Conservation (phyloP, 495 filamentous ascomycete species). For the Haplographium delicatum region DNA sequence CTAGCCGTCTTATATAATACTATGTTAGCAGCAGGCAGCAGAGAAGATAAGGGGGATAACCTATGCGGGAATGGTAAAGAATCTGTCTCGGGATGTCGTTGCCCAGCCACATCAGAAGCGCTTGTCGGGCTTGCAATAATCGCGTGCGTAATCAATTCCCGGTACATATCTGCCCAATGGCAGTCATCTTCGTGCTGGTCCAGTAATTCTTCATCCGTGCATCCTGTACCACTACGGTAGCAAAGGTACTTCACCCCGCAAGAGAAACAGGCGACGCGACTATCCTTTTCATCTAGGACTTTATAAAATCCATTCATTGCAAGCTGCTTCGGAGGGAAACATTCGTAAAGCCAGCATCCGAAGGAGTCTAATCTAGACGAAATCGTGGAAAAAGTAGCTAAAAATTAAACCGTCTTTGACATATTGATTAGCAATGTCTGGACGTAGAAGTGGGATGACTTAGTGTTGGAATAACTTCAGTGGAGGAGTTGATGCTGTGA, state of each 20-base stretch:
- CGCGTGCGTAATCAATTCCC: constrained; percentile 2
- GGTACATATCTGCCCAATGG: constrained; percentile 13
- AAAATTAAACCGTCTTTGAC: constrained; percentile 14
- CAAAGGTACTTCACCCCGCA: constrained; percentile 7
- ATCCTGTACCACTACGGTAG: background rate
- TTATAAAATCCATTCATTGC: constrained; percentile 11
- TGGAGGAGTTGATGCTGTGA: constrained; percentile 16
- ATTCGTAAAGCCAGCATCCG: constrained; percentile 15
- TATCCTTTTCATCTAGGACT: constrained; percentile 4
- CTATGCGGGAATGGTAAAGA: constrained; percentile 7
- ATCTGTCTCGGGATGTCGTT: constrained; percentile 1
- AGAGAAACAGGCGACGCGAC: constrained; percentile 15
- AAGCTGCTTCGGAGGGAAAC: constrained; percentile 14
- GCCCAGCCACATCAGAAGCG: constrained; percentile 1
- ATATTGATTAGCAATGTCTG: constrained; percentile 13
- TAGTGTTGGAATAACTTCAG: constrained; percentile 19
- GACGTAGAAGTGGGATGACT: constrained; percentile 17
- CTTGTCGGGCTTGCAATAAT: constrained; percentile 6
- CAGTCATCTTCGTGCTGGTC: constrained; percentile 4
- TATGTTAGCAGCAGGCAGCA: constrained; percentile 5
- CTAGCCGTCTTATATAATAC: constrained; percentile 1
- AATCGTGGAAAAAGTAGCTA: constrained; percentile 13
- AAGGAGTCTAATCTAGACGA: constrained; percentile 17
- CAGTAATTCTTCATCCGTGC: constrained; percentile 13
- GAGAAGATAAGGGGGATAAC: constrained; percentile 11